Base-by-base conservation (phyloP, 2,329 filamentous ascomycete species). In the Penicillium sp. region DNA sequence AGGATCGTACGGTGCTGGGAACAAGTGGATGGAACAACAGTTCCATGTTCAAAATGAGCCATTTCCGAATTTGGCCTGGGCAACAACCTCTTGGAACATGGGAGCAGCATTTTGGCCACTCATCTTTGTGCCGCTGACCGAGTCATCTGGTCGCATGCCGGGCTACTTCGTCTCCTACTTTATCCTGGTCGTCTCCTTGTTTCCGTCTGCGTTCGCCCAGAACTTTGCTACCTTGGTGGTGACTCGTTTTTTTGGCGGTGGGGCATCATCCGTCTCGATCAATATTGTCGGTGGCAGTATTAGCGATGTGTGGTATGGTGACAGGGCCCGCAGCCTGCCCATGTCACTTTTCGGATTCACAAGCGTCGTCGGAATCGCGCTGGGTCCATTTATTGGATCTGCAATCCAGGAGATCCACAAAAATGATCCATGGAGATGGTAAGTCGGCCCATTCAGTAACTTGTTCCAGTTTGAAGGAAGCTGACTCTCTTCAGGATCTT, bases 171-270 rank as follows among this genome's bases (percentile, higher is more conserved):
- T 74, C 4, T 69, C 78, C 3, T 80, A 80, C 56, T 69, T 75
- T 7, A 66, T 76, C 24, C 64, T 81, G 11, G 73, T 79, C 14
- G 64, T 78, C 7, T 78, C 77, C 19, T 67, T 79, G 4, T 73
- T 81, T 40, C 73, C 75, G 4, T 78, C 77, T 19, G 77, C 76
- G 0, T 70, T 80, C 36, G 78, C 79, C 2, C 69, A 73, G 4
- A 81, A 81, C 54, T 80, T 78, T 54, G 78, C 79, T 0, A 80
- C 79, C 0, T 60, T 81, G 3, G 73, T 81, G 2, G 70, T 79
- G 0, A 78, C 77, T 2, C 71, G 79, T 0, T 77, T 80, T 54
- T 76, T 81, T 37, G 77, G 77, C 3, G 79, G 79, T 1, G 75
- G 78, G 2, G 76, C 73, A 24, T 77, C 77, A 1, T 78, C 76